A percentile compares a stretch with the other conserved stretches of the same genome.
Evolutionary conservation across 345 rosid genomes (phyloP).

Genomic region (Corchorus capsularis): DNA sequence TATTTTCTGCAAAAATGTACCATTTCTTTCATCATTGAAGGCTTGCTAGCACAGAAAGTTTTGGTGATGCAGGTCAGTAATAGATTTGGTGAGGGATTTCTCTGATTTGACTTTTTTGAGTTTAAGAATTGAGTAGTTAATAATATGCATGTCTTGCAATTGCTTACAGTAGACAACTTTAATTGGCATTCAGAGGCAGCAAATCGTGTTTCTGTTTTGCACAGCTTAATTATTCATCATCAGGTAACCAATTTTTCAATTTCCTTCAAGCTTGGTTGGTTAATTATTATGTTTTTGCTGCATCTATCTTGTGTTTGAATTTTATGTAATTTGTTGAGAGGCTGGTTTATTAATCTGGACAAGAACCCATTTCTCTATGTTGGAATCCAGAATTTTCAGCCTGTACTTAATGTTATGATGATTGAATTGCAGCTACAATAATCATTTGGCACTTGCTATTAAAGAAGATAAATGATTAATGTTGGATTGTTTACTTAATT

Average conservation of each 20-base stretch:
- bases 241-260: constrained; percentile 25
- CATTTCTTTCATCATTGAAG: constrained; percentile 3
- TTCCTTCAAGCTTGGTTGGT: too few species aligned
- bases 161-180: constrained; percentile 10
- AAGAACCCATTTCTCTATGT: not conserved
- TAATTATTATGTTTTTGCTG: not conserved
- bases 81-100: constrained; percentile 21
- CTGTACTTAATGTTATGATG: not conserved
- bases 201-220: constrained; percentile 10
- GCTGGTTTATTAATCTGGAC: constrained; percentile 17
- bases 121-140: not conserved
- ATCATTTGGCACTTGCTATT: not conserved
- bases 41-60: not conserved
- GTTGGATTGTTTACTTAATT: not conserved
- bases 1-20: constrained; percentile 21
- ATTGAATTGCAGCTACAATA: not conserved
- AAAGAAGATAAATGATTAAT: constrained; percentile 13
- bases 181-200: constrained; percentile 24
- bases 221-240: constrained; percentile 5
- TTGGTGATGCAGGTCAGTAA: constrained; percentile 23
- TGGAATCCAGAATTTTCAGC: not conserved
- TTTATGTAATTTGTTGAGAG: constrained; percentile 27
- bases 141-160: not conserved
- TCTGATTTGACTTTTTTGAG: constrained; percentile 15
- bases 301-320: constrained; percentile 16